Evolutionary conservation across 1,284 basidiomycete genomes (phyloP), one percentile per base, ranked within the genome.

Genomic region (Pseudozyma tsukubaensis): DNA sequence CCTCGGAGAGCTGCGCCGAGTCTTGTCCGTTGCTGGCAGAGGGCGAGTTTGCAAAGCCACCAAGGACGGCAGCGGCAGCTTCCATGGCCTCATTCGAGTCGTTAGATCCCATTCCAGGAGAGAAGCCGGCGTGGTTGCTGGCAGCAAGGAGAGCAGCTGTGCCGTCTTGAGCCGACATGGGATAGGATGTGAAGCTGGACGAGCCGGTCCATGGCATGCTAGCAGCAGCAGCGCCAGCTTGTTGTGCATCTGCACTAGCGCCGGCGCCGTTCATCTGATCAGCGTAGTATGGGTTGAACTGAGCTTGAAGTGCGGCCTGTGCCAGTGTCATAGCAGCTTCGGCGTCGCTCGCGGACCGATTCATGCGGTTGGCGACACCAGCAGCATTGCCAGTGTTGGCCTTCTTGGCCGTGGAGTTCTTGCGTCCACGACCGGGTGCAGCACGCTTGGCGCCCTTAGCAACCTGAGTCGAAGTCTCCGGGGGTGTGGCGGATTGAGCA

Each of bases 281-380:
- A 19, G 60, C 49, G 44, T 72, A 76, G 59, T 71, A 76, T 0
- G 73, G 64, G 42, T 68, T 71, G 65, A 68, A 65, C 43, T 80
- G 78, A 16, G 78, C 78, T 39, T 73, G 66, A 12, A 78, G 54
- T 3, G 78, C 76, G 7, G 76, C 78, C 53, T 77, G 71, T 5
- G 78, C 78, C 48, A 80, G 51, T 19, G 76, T 78, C 72, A 80
- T 72, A 32, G 78, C 78, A 4, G 78, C 78, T 44, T 80, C 78
- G 12, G 76, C 76, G 45, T 78, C 76, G 54, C 76, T 78, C 12
- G 74, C 72, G 6, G 72, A 75, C 9, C 78, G 69, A 47, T 78
- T 78, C 60, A 67, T 59, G 60, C 68, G 64, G 37, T 64, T 76
- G 24, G 53, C 57, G 29, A 71, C 60, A 19, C 59, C 64, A 11